Conservation (phyloP, 78 protist species). For the Dictyostelium brefeldianum region DNA sequence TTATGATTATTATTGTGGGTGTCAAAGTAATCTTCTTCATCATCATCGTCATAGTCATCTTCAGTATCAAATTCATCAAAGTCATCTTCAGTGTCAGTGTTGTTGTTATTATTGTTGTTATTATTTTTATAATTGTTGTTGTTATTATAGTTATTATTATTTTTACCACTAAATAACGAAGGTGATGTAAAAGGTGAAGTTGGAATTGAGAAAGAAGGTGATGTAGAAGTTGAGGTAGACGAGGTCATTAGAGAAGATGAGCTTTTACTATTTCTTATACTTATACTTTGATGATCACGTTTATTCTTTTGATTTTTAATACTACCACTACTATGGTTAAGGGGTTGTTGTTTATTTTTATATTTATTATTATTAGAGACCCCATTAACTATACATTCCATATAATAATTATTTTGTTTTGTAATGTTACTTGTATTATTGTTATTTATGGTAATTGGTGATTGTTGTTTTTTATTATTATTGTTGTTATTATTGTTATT, state of each 20-base stretch:
- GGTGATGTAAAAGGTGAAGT: conserved; percentile 1
- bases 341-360: background rate
- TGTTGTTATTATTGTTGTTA: too few species aligned
- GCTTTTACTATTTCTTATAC: background rate
- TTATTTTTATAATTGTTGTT: too few species aligned
- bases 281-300: too few species aligned
- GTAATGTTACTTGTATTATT: background rate
- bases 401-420: background rate
- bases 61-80: background rate
- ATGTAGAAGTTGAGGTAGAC: background rate
- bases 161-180: background rate
- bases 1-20: background rate
- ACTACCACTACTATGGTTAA: background rate
- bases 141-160: background rate
- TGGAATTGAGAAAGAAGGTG: background rate
- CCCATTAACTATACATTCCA: background rate
- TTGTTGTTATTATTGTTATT: too few species aligned
- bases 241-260: background rate
- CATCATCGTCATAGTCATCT: background rate
- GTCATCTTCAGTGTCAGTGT: background rate
- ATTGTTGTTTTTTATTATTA: too few species aligned
- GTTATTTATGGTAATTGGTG: too few species aligned
- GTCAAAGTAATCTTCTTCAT: background rate
- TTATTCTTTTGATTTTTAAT: too few species aligned
- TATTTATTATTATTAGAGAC: background rate